Conservation (phyloP, 768 basidiomycete genomes). For the Lactarius deliciosus region DNA sequence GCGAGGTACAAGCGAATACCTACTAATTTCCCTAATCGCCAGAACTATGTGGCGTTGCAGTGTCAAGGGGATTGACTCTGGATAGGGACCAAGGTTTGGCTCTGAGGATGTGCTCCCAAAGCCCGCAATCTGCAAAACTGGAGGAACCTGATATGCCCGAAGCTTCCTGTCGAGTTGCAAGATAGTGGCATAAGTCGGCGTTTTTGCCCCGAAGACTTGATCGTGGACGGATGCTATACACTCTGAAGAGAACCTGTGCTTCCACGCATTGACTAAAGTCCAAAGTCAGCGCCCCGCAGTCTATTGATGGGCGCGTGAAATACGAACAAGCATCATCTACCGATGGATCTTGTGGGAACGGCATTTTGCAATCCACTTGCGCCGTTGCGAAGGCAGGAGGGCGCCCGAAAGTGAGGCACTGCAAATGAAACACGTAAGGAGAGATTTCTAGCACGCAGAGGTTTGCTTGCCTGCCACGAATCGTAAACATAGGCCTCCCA, state of each 20-base stretch:
- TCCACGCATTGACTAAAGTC: constrained; percentile 60
- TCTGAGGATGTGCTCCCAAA: constrained; percentile 47
- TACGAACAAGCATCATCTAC: constrained; percentile 48
- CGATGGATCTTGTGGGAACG: constrained; percentile 49
- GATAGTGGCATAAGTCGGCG: constrained; percentile 59
- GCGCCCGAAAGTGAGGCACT: constrained; percentile 72
- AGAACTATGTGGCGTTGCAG: constrained; percentile 68
- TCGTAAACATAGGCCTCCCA: constrained; percentile 68
- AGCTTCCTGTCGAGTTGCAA: constrained; percentile 67
- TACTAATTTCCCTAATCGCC: constrained; percentile 68
- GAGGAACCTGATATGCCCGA: constrained; percentile 59
- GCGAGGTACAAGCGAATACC: constrained; percentile 29
- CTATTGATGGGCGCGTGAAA: constrained; percentile 46
- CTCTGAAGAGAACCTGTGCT: constrained; percentile 61
- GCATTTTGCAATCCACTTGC: constrained; percentile 31
- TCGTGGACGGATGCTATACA: constrained; percentile 67
- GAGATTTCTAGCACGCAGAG: neutral
- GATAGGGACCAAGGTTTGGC: constrained; percentile 38
- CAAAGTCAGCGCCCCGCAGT: constrained; percentile 8
- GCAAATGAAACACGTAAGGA: constrained; percentile 5
- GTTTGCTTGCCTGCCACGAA: constrained; percentile 57
- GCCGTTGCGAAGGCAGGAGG: constrained; percentile 59
- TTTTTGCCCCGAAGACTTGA: constrained; percentile 61
- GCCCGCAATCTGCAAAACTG: constrained; percentile 61
- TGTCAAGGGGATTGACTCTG: constrained; percentile 54